Base-by-base conservation (phyloP, 2,329 filamentous ascomycete species). In the Lachnellula hyalina region DNA sequence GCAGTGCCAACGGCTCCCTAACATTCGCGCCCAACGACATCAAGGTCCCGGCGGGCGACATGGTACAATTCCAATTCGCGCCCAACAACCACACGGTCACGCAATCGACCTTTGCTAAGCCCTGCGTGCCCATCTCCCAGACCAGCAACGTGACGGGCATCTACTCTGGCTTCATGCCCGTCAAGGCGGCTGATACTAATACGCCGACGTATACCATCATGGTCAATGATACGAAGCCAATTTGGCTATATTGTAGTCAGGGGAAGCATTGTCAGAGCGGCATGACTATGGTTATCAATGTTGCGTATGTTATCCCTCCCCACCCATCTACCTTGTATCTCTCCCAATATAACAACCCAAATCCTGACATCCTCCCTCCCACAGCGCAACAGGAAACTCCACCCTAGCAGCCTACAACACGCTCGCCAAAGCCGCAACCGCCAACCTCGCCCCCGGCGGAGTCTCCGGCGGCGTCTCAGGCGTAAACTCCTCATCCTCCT, bases 171-270 rank as follows among this genome's bases (percentile, higher is more conserved):
- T 88, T 82, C 75, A 79, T 83, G 74, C 81, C 83, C 59, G 85
- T 83, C 42, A 76, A 77, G 3, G 80, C 82, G 55, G 75, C 74
- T 59, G 67, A 72, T 21, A 65, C 71, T 57, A 74, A 75, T 68
- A 77, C 84, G 57, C 82, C 87, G 28, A 85, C 85, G 52, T 94
- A 85, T 73, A 90, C 85, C 55, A 75, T 93, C 65, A 78, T 78
- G 69, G 74, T 94, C 70, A 85, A 84, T 66, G 77, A 83, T 70
- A 81, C 78, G 45, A 85, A 79, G 53, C 89, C 89, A 32, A 76
- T 92, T 61, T 94, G 89, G 88, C 74, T 89, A 61, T 93, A 87
- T 78, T 93, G 89, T 74, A 84, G 83, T 32, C 85, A 90, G 71
- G 83, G 70, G 46, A 81, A 78, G 66, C 89, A 94, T 74, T 94